Conservation (phyloP, 495 filamentous ascomycete genomes). For the Penicillium paxilli region DNA sequence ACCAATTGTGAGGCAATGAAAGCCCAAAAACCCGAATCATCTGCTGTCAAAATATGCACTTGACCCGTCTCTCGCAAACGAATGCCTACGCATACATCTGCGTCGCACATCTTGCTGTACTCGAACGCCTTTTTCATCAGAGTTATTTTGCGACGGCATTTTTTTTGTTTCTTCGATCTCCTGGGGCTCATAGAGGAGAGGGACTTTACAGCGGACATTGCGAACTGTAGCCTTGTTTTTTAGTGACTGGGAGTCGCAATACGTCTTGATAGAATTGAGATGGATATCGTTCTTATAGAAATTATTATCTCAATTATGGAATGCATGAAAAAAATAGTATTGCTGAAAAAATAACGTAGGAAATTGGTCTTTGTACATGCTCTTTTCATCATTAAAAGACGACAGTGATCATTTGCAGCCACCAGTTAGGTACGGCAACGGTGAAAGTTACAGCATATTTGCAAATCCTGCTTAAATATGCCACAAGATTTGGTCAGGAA, state of each 20-base stretch:
- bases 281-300: background rate
- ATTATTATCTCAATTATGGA: background rate
- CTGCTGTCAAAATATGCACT: slow-evolving; percentile 18
- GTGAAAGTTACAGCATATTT: background rate
- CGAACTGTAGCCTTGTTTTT: background rate
- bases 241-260: background rate
- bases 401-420: slow-evolving; percentile 1
- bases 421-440: background rate
- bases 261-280: background rate
- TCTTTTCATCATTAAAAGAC: slow-evolving; percentile 4
- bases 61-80: slow-evolving; percentile 19
- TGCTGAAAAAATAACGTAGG: background rate
- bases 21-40: slow-evolving; percentile 22
- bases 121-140: slow-evolving; percentile 15
- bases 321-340: background rate
- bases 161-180: slow-evolving; percentile 5
- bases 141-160: slow-evolving; percentile 14
- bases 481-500: background rate
- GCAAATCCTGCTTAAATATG: background rate
- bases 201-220: slow-evolving; percentile 1
- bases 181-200: slow-evolving; percentile 1
- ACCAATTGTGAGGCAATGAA: slow-evolving; percentile 19
- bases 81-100: slow-evolving; percentile 21
- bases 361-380: slow-evolving; percentile 3
- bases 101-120: slow-evolving; percentile 16